Conservation (phyloP, 202 grass and related monocot species). For the Setaria italica region DNA sequence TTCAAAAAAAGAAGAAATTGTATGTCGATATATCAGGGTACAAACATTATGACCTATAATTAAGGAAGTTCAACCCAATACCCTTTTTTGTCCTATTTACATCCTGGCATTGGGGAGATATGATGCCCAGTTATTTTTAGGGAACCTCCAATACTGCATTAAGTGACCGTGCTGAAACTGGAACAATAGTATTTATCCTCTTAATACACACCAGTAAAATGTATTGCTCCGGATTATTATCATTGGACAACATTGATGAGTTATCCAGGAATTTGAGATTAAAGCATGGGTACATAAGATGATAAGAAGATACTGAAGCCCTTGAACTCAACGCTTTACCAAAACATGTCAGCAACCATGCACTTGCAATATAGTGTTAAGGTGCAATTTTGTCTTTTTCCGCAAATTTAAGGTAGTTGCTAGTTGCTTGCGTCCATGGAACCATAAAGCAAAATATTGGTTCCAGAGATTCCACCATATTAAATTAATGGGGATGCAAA, state of each 20-base stretch:
- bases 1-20: background rate
- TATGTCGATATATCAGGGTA: too few species aligned
- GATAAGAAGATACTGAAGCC: conserved; percentile 18
- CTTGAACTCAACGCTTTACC: background rate
- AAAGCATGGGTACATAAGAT: background rate
- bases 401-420: background rate
- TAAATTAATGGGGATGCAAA: conserved; percentile 25
- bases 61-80: background rate
- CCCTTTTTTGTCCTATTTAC: background rate
- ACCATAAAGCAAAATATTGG: background rate
- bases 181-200: background rate
- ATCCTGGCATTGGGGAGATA: background rate
- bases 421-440: background rate
- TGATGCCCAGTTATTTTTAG: background rate
- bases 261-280: background rate
- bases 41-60: too few species aligned
- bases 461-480: background rate
- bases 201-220: background rate
- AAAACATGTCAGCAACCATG: background rate
- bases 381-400: background rate
- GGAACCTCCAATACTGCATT: background rate
- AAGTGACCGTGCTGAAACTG: background rate
- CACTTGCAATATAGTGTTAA: background rate
- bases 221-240: background rate
- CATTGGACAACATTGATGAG: background rate